Base-by-base conservation (phyloP, 2,329 filamentous ascomycete species). In the Ophiostoma sp. region DNA sequence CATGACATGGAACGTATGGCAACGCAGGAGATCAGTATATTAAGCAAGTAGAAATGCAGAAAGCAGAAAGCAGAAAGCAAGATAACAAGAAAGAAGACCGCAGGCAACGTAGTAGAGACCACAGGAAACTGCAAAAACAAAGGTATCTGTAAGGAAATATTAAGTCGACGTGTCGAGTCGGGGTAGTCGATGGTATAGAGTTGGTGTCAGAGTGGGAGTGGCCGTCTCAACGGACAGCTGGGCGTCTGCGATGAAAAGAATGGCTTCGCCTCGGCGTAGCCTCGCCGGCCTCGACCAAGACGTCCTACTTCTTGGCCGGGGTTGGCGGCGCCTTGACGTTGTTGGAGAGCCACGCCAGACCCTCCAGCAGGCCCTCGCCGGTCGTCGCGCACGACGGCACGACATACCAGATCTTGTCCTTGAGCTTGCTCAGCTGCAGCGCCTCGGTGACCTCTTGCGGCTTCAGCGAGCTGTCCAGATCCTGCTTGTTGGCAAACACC, bases 401-500 rank as follows among this genome's bases (percentile, higher is more conserved):
- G 72, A 94, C 91, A 79, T 90, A 93, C 91, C 90, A 94, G 78
- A 92, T 86, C 83, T 91, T 92, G 78, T 94, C 90, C 81, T 91
- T 93, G 75, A 94, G 84, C 78, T 91, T 90, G 75, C 84, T 87
- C 73, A 94, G 86, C 79, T 93, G 86, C 67, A 95, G 87, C 67
- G 87, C 86, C 74, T 93, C 89, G 74, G 90, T 94, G 72, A 95
- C 88, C 80, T 94, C 90, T 78, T 91, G 86, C 8, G 91, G 90
- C 76, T 86, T 91, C 89, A 94, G 88, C 74, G 91, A 89, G 78
- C 92, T 92, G 71, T 87, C 85, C 76, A 98, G 84, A 87, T 99
- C 95, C 83, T 98, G 95, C 87, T 99, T 99, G 85, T 99, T 99
- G 78, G 95, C 95, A 80, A 99, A 98, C 60, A 99, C 94, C 72